Evolutionary conservation across 371 early-diverging fungal genomes (phyloP).

Genomic region (Apophysomyces sp.): DNA sequence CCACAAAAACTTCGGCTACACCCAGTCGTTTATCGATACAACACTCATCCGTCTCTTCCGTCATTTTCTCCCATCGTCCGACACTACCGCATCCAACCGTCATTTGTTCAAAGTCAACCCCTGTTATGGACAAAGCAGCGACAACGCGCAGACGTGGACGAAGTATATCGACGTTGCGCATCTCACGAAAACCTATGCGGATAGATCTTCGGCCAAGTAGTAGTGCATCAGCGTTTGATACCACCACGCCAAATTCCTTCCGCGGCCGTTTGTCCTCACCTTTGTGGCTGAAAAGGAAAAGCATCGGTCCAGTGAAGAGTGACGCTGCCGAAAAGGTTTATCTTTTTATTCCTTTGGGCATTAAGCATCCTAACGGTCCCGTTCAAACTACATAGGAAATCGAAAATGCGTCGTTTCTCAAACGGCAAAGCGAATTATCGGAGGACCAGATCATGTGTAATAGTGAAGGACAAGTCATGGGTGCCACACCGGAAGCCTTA

Average conservation of each 20-base stretch:
- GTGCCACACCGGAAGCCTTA: conserved; percentile 82
- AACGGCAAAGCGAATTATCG: conserved; percentile 46
- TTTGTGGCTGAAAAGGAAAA: neutral
- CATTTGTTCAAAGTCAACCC: conserved; percentile 17
- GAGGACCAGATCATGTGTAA: conserved; percentile 75
- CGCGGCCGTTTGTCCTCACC: neutral
- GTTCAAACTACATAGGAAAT: neutral
- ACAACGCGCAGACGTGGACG: conserved; percentile 31
- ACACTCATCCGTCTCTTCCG: neutral
- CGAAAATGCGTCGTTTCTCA: neutral
- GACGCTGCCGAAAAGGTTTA: neutral
- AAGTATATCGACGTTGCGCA: conserved; percentile 29
- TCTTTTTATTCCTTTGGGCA: neutral
- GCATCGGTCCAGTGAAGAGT: neutral
- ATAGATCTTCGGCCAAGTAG: neutral
- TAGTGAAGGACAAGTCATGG: conserved; percentile 83
- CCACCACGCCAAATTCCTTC: neutral
- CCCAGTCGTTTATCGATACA: neutral
- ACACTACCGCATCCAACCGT: neutral
- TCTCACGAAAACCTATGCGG: conserved; percentile 13
- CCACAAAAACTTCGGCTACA: neutral
- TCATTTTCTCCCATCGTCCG: neutral
- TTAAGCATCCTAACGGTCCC: neutral
- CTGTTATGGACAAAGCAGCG: conserved; percentile 13
- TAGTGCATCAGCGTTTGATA: neutral